Evolutionary conservation across 257 asterid species (phyloP).

Genomic region (Capsicum baccatum): DNA sequence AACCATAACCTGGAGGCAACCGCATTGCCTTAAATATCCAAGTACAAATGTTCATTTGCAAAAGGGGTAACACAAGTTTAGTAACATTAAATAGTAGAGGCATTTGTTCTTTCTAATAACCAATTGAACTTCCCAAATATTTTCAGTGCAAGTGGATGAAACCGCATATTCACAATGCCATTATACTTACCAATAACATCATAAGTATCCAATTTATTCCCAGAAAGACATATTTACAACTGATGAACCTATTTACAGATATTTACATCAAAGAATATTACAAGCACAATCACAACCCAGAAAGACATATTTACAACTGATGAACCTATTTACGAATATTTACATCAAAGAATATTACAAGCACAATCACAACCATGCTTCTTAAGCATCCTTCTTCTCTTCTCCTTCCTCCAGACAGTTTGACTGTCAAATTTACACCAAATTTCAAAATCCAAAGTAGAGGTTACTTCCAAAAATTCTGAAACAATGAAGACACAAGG

Average conservation of each 20-base stretch:
- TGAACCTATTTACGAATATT: constrained; percentile 23
- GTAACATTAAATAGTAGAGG: neutral
- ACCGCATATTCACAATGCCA: constrained; percentile 25
- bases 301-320: neutral
- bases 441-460: neutral
- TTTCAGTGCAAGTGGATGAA: neutral
- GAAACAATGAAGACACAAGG: neutral
- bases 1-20: neutral
- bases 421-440: neutral
- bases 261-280: constrained; percentile 42
- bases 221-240: neutral
- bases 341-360: constrained; percentile 42
- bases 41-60: neutral
- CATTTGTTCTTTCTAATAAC: neutral
- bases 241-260: constrained; percentile 21
- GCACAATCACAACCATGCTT: neutral
- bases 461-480: constrained; percentile 16
- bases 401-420: constrained; percentile 21
- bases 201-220: neutral
- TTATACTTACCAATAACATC: neutral
- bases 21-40: neutral
- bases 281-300: neutral
- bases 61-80: neutral
- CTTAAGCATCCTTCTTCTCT: neutral
- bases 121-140: neutral